These are phyloP conservation scores for Ceratocystis smalleyi DNA, from an alignment of 2,329 filamentous ascomycete genomes.

Conservation along the genomic window DNA sequence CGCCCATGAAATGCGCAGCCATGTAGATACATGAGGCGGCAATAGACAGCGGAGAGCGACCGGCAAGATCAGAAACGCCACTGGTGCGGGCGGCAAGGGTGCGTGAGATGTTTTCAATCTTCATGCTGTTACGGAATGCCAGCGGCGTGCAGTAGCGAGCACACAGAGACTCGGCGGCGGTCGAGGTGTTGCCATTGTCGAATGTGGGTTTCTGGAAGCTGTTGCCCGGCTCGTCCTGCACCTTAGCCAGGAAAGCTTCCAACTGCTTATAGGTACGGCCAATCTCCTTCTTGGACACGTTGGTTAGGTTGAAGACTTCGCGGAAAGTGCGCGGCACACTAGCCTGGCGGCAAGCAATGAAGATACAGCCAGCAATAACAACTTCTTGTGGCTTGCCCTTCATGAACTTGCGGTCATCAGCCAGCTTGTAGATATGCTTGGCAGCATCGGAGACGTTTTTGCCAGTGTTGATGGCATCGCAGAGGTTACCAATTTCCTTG, in stretches of 20 bases:
- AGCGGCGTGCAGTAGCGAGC: constrained; percentile 80
- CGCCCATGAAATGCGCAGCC: constrained; percentile 71
- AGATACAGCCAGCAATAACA: constrained; percentile 90
- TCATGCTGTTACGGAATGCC: constrained; percentile 51
- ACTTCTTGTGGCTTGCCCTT: constrained; percentile 91
- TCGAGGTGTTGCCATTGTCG: constrained; percentile 59
- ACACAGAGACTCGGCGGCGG: constrained; percentile 70
- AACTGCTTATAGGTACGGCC: constrained; percentile 87
- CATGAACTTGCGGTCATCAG: constrained; percentile 82
- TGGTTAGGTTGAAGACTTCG: constrained; percentile 85
- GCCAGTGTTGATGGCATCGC: constrained; percentile 69
- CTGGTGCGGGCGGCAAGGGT: constrained; percentile 65
- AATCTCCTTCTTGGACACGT: constrained; percentile 93
- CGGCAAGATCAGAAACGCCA: constrained; percentile 65
- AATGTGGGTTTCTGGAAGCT: constrained; percentile 36
- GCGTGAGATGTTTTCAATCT: constrained; percentile 65
- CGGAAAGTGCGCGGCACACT: constrained; percentile 77
- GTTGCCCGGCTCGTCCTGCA: constrained; percentile 45
- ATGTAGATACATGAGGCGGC: constrained; percentile 96
- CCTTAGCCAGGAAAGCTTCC: constrained; percentile 70
- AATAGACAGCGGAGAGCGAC: constrained; percentile 83
- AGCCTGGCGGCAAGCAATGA: constrained; percentile 89
- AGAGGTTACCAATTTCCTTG: constrained; percentile 75
- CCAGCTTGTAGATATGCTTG: constrained; percentile 89
- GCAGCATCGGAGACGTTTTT: constrained; percentile 73